These are phyloP conservation scores for Naganishia sp. DNA, from an alignment of 1,284 basidiomycete species.

Conservation along the genomic window DNA sequence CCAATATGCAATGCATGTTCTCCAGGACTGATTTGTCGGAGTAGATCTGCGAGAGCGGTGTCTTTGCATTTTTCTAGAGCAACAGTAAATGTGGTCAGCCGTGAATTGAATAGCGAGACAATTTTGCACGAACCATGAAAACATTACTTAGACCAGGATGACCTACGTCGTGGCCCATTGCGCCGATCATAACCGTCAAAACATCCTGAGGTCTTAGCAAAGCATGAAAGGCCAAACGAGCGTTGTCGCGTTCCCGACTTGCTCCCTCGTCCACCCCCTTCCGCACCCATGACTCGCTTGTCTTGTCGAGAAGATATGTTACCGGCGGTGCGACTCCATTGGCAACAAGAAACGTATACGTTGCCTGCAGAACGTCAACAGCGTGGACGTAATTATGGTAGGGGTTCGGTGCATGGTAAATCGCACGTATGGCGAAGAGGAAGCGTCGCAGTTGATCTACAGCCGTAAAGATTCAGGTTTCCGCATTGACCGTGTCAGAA, in stretches of 20 bases:
- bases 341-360: conserved; percentile 75
- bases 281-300: conserved; percentile 41
- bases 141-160: conserved; percentile 89
- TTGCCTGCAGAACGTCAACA: conserved; percentile 88
- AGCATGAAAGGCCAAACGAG: conserved; percentile 52
- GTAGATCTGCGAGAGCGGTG: conserved; percentile 82
- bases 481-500: background rate
- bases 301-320: conserved; percentile 42
- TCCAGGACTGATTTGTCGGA: conserved; percentile 86
- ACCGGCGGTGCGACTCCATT: conserved; percentile 78
- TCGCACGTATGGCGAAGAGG: conserved; percentile 74
- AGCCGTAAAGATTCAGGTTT: conserved; percentile 7
- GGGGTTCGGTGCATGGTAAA: conserved; percentile 84
- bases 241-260: conserved; percentile 39
- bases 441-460: conserved; percentile 69
- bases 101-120: too few species aligned
- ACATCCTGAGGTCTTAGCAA: conserved; percentile 68
- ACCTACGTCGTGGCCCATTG: conserved; percentile 92
- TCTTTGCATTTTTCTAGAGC: conserved; percentile 80
- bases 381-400: conserved; percentile 97
- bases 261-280: conserved; percentile 24
- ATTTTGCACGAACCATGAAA: conserved; percentile 71
- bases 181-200: conserved; percentile 79
- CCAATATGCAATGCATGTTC: conserved; percentile 84
- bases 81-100: background rate